Percentiles rank a stretch among this genome's conserved stretches.
Conservation (phyloP, 495 filamentous ascomycete species). For the Aspergillus incahuasiensis region DNA sequence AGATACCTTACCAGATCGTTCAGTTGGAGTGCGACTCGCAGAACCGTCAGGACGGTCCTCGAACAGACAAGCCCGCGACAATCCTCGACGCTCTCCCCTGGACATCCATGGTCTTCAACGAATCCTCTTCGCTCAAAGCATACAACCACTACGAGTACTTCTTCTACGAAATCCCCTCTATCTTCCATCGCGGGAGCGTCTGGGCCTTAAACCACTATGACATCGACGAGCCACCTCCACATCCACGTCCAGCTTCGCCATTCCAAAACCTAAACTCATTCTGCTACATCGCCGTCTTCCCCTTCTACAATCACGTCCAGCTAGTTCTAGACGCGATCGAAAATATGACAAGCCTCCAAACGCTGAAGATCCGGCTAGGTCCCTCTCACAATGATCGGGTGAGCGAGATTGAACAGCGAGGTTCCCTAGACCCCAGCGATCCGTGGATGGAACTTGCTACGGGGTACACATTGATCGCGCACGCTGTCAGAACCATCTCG, state of each 20-base stretch:
- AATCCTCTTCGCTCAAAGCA: conserved; percentile 38
- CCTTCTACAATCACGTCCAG: conserved; percentile 42
- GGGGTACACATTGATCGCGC: conserved; percentile 35
- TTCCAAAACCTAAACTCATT: conserved; percentile 28
- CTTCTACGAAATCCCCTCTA: conserved; percentile 31
- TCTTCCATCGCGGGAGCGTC: conserved; percentile 31
- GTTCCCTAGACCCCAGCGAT: conserved; percentile 40
- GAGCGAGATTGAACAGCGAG: conserved; percentile 35
- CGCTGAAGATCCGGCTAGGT: conserved; percentile 30
- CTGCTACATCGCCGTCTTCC: conserved; percentile 40
- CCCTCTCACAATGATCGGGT: conserved; percentile 28
- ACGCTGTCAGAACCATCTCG: conserved; percentile 24
- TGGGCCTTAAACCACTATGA: conserved; percentile 1
- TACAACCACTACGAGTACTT: conserved; percentile 46
- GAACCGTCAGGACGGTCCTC: neutral
- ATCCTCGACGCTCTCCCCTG: conserved; percentile 27
- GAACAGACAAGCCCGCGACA: conserved; percentile 14
- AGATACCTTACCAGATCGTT: conserved; percentile 32
- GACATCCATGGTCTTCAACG: conserved; percentile 37
- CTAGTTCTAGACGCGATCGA: conserved; percentile 28
- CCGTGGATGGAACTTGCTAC: conserved; percentile 44
- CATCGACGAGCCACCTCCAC: conserved; percentile 5
- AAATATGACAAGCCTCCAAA: conserved; percentile 26
- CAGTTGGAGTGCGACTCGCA: conserved; percentile 21
- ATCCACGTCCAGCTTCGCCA: conserved; percentile 7